A percentile compares a stretch with the other conserved stretches of the same genome.
phyloP scores from a whole-genome alignment of 2,329 filamentous ascomycete species.

The Zymoseptoria passerinii region DNA sequence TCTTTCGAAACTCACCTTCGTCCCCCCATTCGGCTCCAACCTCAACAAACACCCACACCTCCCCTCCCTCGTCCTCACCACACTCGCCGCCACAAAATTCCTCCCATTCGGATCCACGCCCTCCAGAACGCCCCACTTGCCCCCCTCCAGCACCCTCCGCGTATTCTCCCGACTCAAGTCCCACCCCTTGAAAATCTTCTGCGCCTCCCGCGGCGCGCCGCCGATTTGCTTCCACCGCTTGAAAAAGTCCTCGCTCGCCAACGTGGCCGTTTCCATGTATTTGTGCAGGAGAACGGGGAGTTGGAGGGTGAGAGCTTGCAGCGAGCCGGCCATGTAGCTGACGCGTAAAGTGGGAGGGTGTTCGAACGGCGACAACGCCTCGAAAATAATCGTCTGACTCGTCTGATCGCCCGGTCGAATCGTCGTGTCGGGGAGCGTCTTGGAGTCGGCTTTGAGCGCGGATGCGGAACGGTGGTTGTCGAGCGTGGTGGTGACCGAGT shows the following conservation, averaged over 20 bases:
- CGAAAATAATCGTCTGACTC: conserved; percentile 92
- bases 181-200: conserved; percentile 66
- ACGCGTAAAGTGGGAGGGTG: conserved; percentile 86
- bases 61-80: conserved; percentile 73
- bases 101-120: conserved; percentile 85
- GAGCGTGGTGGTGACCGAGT: conserved; percentile 91
- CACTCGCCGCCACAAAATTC: conserved; percentile 89
- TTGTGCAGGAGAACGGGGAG: conserved; percentile 84
- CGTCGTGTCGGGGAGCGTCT: conserved; percentile 76
- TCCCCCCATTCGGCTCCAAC: conserved; percentile 87
- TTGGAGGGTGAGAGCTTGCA: conserved; percentile 87
- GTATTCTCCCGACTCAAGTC: conserved; percentile 66
- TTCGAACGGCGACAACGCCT: conserved; percentile 70
- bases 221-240: conserved; percentile 99
- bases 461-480: conserved; percentile 65
- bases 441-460: conserved; percentile 73
- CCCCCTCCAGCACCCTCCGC: conserved; percentile 65
- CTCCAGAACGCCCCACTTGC: conserved; percentile 79
- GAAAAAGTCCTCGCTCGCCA: conserved; percentile 91
- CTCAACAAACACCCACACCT: conserved; percentile 92
- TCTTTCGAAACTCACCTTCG: conserved; percentile 63
- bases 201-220: conserved; percentile 74
- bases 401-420: conserved; percentile 69
- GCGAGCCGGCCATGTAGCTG: conserved; percentile 84
- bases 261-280: conserved; percentile 88